These are phyloP conservation scores for Tricholoma terreum DNA, from an alignment of 768 basidiomycete genomes.

Conservation along the genomic window DNA sequence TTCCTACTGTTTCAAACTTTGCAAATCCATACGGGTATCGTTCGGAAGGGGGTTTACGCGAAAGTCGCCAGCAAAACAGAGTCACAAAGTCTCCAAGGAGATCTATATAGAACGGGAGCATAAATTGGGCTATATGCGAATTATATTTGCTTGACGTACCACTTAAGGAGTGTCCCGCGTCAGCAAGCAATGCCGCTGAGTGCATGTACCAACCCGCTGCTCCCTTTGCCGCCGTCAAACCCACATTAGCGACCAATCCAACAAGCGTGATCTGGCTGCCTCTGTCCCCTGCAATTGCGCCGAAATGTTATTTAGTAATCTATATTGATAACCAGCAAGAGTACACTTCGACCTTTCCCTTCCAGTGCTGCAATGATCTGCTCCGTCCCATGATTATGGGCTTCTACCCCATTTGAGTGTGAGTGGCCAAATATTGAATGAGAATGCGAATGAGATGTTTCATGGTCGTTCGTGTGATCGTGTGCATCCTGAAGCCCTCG, in stretches of 20 bases:
- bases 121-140: not conserved
- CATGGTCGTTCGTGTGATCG: slow-evolving; percentile 34
- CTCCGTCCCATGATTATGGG: slow-evolving; percentile 59
- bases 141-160: slow-evolving; percentile 46
- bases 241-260: slow-evolving; percentile 81
- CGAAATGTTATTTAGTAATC: not conserved
- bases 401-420: slow-evolving; percentile 60
- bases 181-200: slow-evolving; percentile 86
- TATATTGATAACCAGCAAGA: not conserved
- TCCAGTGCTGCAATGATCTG: slow-evolving; percentile 65
- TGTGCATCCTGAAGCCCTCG: slow-evolving; percentile 11
- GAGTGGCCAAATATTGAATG: slow-evolving; percentile 64
- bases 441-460: slow-evolving; percentile 52
- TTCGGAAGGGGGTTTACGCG: slow-evolving; percentile 74
- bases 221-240: slow-evolving; percentile 81
- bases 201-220: slow-evolving; percentile 87
- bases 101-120: slow-evolving; percentile 41
- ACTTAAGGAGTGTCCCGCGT: slow-evolving; percentile 88
- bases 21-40: slow-evolving; percentile 86
- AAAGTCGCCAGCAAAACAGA: slow-evolving; percentile 83
- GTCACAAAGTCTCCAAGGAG: slow-evolving; percentile 90
- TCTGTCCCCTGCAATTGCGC: slow-evolving; percentile 55
- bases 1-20: slow-evolving; percentile 95
- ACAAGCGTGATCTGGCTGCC: slow-evolving; percentile 83
- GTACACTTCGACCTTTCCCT: slow-evolving; percentile 50